Evolutionary conservation across 768 basidiomycete genomes (phyloP).

Genomic region (Leccinum uliginosum): DNA sequence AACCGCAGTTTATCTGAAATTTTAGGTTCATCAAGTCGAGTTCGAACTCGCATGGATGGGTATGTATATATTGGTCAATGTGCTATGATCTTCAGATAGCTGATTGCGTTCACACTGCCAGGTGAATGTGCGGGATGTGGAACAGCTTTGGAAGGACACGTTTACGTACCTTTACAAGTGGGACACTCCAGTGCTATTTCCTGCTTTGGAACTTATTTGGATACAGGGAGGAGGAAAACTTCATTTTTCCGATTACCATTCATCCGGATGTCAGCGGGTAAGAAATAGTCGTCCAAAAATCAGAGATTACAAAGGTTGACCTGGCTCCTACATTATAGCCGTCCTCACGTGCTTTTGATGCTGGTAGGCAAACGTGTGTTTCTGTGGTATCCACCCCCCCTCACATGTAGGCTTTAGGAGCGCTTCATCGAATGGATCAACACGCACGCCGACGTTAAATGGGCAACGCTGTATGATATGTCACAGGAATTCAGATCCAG

Average conservation of each 20-base stretch:
- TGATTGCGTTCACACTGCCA: slow-evolving; percentile 15
- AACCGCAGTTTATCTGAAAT: not conserved
- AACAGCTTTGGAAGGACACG: slow-evolving; percentile 73
- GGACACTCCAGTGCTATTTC: not conserved
- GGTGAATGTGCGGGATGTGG: slow-evolving; percentile 63
- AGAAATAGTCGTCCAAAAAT: slow-evolving; percentile 15
- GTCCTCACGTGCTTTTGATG: slow-evolving; percentile 71
- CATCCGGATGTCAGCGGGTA: slow-evolving; percentile 75
- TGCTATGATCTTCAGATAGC: not conserved
- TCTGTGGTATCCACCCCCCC: not conserved
- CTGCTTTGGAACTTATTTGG: not conserved
- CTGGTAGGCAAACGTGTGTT: slow-evolving; percentile 38
- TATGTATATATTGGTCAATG: slow-evolving; percentile 18
- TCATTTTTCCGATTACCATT: slow-evolving; percentile 74
- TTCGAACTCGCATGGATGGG: slow-evolving; percentile 72
- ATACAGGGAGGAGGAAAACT: slow-evolving; percentile 54
- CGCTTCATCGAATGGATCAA: slow-evolving; percentile 75
- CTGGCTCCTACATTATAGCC: slow-evolving; percentile 30
- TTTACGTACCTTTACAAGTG: slow-evolving; percentile 66
- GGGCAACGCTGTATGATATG: slow-evolving; percentile 70
- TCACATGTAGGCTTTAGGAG: slow-evolving; percentile 37
- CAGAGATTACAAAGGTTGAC: not conserved
- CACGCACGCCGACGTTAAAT: slow-evolving; percentile 62
- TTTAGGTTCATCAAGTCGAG: slow-evolving; percentile 65
- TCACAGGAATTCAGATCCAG: slow-evolving; percentile 56